Evolutionary conservation across 768 basidiomycete genomes (phyloP).

Genomic region (Amanita fuliginea): DNA sequence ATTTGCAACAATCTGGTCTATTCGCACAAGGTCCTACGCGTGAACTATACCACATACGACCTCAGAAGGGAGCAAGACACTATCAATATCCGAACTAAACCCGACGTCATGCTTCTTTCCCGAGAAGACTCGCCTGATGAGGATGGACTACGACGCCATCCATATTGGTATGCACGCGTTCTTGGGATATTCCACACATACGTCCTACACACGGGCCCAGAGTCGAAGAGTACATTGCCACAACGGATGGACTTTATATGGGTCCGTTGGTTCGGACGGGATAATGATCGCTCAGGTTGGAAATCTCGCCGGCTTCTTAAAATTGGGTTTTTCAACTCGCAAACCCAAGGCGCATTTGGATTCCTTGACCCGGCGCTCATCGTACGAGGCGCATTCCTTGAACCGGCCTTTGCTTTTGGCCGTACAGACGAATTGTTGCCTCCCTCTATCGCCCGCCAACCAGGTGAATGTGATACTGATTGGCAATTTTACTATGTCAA

Average conservation of each 20-base stretch:
- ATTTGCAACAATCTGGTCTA: neutral
- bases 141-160: too few relatives aligned
- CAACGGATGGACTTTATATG: neutral
- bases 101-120: neutral
- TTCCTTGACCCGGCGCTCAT: too few relatives aligned
- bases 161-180: conserved; percentile 21
- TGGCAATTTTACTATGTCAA: too few relatives aligned
- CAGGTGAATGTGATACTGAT: too few relatives aligned
- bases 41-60: neutral
- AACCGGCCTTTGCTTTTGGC: neutral
- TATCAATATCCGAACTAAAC: conserved; percentile 20
- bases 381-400: neutral
- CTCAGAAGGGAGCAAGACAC: conserved; percentile 20
- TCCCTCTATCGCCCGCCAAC: too few relatives aligned
- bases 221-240: neutral
- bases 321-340: neutral
- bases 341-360: neutral
- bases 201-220: conserved; percentile 8
- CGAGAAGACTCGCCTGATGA: neutral
- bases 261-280: neutral
- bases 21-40: neutral
- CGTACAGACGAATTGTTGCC: too few relatives aligned
- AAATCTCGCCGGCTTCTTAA: conserved; percentile 6
- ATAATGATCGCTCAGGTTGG: conserved; percentile 10
- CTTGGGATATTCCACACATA: conserved; percentile 20